Base-by-base conservation (phyloP, 805 yeast genomes). In the Sugiyamaella qingdaonensis region DNA sequence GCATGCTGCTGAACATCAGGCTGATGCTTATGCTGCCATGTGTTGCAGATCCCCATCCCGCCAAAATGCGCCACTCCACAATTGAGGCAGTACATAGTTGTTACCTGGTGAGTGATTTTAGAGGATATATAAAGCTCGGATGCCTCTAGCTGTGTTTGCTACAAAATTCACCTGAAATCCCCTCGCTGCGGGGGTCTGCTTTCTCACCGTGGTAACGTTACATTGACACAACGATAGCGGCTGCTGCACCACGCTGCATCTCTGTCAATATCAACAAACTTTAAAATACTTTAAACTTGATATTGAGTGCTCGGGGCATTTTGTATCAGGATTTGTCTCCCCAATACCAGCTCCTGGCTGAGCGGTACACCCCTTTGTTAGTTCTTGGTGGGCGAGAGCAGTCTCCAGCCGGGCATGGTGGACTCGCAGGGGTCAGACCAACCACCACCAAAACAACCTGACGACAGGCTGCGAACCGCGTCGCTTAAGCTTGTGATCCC, bases 401-500 rank as follows among this genome's bases (percentile, higher is more conserved):
- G 21, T 8, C 27, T 39, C 18, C 33, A 42, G n/a, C 32, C 10
- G 2, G 45, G 29, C 7, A 21, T 8, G 45, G 21, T 32, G 33
- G 46, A 10, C 13, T 29, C 46, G 32, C 33, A 29, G 19, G 32
- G 19, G 7, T 32, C 32, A 24, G 46, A 42, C 29, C 34, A 42
- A n/a, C 18, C 18, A n/a, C 18, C 18, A 13, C 18, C 33, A 13
- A 21, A 21, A 9, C 29, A 19, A 10, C 46, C 16, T 13, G 46
- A 16, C 14, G 33, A 13, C 16, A 29, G 11, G 33, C 33, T 33
- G 19, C 18, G 43, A 13, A 21, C 46, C 9, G 14, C 46, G 19
- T 27, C 32, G 10, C 46, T 45, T 10, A 45, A 45, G 37, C 48
- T 45, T 10, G 36, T 29, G 37, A 45, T 45, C 34, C 48, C 48